These are phyloP conservation scores for Neoboletus brunneissimus DNA, from an alignment of 768 basidiomycete species.

Conservation along the genomic window DNA sequence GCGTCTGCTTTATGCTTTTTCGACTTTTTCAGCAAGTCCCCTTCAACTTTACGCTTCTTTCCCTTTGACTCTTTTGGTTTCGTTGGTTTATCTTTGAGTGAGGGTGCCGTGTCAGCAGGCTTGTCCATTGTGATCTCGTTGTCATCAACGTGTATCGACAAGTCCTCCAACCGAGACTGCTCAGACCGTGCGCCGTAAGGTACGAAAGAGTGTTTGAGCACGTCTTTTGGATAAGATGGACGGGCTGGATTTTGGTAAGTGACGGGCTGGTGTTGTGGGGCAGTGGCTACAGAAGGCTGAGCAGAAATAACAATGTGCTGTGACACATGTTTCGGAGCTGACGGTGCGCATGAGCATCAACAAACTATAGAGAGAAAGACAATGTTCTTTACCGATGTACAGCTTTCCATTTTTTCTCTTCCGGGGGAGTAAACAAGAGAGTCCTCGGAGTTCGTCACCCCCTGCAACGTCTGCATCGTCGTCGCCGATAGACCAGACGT, in stretches of 20 bases:
- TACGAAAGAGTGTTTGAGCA: slow-evolving; percentile 61
- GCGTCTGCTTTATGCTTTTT: slow-evolving; percentile 43
- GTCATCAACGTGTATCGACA: slow-evolving; percentile 25
- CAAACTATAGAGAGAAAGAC: not conserved
- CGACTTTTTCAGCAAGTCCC: slow-evolving; percentile 43
- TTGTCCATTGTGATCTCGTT: slow-evolving; percentile 25
- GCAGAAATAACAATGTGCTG: slow-evolving; percentile 59
- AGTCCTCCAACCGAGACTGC: not conserved
- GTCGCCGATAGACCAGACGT: slow-evolving; percentile 62
- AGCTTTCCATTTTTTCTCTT: slow-evolving; percentile 57
- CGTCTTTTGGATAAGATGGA: slow-evolving; percentile 53
- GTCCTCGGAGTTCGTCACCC: slow-evolving; percentile 60
- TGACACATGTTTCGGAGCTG: slow-evolving; percentile 60
- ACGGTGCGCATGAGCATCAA: slow-evolving; percentile 37
- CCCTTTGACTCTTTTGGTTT: slow-evolving; percentile 30
- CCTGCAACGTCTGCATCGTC: slow-evolving; percentile 36
- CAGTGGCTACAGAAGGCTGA: slow-evolving; percentile 36
- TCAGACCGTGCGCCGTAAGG: slow-evolving; percentile 53
- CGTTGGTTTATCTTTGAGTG: not conserved
- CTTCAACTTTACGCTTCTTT: slow-evolving; percentile 49
- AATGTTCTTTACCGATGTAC: slow-evolving; percentile 46
- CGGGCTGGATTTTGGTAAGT: slow-evolving; percentile 53
- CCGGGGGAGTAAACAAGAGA: slow-evolving; percentile 65
- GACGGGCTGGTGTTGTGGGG: slow-evolving; percentile 12
- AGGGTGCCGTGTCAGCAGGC: slow-evolving; percentile 1